These are phyloP conservation scores for Tripterygium wilfordii DNA, from an alignment of 177 flowering plant species.

Conservation along the genomic window DNA sequence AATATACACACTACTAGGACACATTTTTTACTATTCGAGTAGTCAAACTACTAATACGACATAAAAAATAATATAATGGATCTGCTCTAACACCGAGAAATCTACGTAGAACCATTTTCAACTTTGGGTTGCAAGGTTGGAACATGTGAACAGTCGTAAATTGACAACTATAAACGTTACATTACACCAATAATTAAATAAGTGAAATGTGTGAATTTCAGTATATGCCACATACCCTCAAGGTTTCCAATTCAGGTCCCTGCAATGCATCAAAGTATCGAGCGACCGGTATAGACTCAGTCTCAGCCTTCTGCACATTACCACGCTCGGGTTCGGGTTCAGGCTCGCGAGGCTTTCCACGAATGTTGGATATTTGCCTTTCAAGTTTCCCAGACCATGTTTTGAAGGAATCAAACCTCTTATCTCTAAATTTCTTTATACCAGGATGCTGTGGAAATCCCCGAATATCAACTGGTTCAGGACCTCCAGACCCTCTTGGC, in stretches of 20 bases:
- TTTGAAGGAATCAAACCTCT: conserved; percentile 49
- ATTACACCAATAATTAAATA: too few species aligned
- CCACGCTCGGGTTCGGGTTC: conserved; percentile 6
- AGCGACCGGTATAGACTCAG: conserved; percentile 35
- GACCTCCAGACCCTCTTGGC: conserved; percentile 22
- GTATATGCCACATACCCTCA: conserved; percentile 41
- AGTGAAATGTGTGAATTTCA: too few species aligned
- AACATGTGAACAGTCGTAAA: too few species aligned
- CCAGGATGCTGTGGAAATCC: conserved; percentile 15
- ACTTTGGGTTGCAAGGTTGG: too few species aligned
- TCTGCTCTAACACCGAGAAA: too few species aligned
- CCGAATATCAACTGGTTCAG: conserved; percentile 3
- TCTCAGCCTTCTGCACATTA: conserved; percentile 10
- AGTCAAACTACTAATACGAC: too few species aligned
- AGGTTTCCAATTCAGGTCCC: conserved; percentile 64
- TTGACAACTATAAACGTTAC: too few species aligned
- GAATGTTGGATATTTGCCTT: conserved; percentile 40
- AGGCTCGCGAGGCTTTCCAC: conserved; percentile 27
- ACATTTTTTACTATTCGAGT: too few species aligned
- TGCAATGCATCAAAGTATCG: conserved; percentile 64
- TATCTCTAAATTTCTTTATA: conserved; percentile 27
- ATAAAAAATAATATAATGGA: too few species aligned
- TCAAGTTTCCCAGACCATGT: conserved; percentile 65
- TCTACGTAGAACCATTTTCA: too few species aligned
- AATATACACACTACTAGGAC: too few species aligned